Conservation (phyloP, 148 eudicot species). For the Spergularia marina region DNA sequence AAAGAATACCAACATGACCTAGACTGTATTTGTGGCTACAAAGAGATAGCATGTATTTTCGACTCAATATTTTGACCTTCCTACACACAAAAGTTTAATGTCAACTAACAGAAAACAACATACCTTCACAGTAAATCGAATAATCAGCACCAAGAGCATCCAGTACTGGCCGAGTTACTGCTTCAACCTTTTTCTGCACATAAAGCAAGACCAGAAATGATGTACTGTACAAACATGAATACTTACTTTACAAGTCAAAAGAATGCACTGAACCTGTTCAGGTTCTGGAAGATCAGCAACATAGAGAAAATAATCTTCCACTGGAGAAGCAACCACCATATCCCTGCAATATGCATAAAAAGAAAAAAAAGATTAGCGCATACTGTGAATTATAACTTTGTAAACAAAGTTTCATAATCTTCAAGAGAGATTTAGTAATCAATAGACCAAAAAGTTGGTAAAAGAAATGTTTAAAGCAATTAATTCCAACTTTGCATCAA, state of each 20-base stretch:
- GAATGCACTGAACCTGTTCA: conserved; percentile 52
- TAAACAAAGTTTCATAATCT: conserved; percentile 8
- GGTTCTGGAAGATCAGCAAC: conserved; percentile 69
- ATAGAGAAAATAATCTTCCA: conserved; percentile 85
- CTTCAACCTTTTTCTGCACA: conserved; percentile 69
- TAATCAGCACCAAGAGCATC: conserved; percentile 93
- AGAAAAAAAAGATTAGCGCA: conserved; percentile 13
- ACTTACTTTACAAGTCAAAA: not conserved
- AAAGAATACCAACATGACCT: too few relatives aligned
- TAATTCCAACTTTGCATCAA: too few relatives aligned
- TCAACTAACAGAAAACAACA: not conserved
- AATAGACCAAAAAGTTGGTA: not conserved
- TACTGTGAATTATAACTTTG: not conserved
- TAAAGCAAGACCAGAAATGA: not conserved
- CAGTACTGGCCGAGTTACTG: conserved; percentile 54
- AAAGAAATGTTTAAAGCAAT: not conserved
- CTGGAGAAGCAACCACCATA: conserved; percentile 92
- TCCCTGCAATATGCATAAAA: conserved; percentile 50
- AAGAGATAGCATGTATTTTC: not conserved
- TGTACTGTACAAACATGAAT: not conserved
- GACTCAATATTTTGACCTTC: not conserved
- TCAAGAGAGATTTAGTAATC: conserved; percentile 3
- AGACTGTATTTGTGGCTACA: too few relatives aligned
- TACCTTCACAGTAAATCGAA: conserved; percentile 85
- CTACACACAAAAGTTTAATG: not conserved